Base-by-base conservation (phyloP, 2,329 filamentous ascomycete species). In the Pseudofabraea citricarpa region DNA sequence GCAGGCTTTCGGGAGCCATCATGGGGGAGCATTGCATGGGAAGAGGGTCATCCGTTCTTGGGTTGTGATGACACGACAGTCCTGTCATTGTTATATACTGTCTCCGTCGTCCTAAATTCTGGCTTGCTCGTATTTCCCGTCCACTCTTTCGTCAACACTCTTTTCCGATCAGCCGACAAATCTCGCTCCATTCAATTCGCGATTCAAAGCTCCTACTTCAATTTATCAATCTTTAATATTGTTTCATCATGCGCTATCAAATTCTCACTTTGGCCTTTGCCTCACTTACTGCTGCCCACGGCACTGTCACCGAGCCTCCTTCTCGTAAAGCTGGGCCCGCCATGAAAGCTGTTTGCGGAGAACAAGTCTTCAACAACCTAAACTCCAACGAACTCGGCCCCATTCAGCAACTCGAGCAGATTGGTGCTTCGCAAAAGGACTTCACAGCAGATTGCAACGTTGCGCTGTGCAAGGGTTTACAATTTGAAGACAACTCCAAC, bases 291-390 rank as follows among this genome's bases (percentile, higher is more conserved):
- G 18, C 23, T 21, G 35, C 19, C 7, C 35, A 37, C 15, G 35
- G 35, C 12, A 22, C 23, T 21, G 35, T 37, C 20, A 37, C 18
- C 19, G 15, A 12, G n/a, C 35, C 35, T 5, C 18, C 21, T 13
- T 4, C 35, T n/a, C 35, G 35, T 6, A 22, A 22, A n/a, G 35
- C 21, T 6, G 35, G 35, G 4, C 19, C 5, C 15, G 35, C 35
- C 7, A 37, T 37, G 35, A 37, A 37, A 37, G 35, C 35, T 6
- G 35, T 22, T 13, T 37, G 35, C 21, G 35, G 35, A n/a, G 19
- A 37, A 22, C 35, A 37, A 37, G 35, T 37, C 21, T 21, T 21
- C 35, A 37, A 37, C 19, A 37, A 37, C 19, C 35, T 37, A 12
- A 18, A 37, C 21, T 37, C 35, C 12, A 37, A 37, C 19, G 35